A percentile compares a stretch with the other conserved stretches of the same genome.
Conservation (phyloP, 116 monocot species). For the Dioscorea cayenensis region DNA sequence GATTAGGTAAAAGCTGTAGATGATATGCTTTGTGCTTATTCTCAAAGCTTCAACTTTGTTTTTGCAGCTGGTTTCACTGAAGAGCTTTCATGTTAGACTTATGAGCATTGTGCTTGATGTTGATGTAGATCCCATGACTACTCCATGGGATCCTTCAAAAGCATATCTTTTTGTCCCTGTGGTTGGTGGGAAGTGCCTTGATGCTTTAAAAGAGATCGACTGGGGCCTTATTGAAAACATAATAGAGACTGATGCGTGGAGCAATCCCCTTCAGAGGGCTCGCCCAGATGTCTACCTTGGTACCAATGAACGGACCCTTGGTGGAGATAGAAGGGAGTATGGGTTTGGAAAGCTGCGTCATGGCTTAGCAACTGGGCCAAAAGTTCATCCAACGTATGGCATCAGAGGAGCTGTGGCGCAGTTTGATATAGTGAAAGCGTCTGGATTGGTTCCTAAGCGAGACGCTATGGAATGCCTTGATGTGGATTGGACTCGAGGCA, state of each 20-base stretch:
- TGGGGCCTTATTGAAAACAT: constrained; percentile 64
- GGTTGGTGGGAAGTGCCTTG: constrained; percentile 26
- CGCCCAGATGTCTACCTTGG: constrained; percentile 95
- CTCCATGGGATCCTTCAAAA: constrained; percentile 97
- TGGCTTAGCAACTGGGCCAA: constrained; percentile 63
- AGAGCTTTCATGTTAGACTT: constrained; percentile 92
- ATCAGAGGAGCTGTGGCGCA: constrained; percentile 90
- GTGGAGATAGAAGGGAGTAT: constrained; percentile 96
- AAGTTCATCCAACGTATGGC: constrained; percentile 90
- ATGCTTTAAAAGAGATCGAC: constrained; percentile 66
- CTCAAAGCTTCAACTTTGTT: background rate
- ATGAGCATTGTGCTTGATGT: constrained; percentile 99
- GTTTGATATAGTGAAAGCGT: constrained; percentile 90
- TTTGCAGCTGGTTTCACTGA: constrained; percentile 67
- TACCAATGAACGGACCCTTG: constrained; percentile 87
- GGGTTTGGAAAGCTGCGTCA: constrained; percentile 85
- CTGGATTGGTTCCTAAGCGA: constrained; percentile 68
- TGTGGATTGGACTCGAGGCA: constrained; percentile 29
- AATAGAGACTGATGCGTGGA: constrained; percentile 67
- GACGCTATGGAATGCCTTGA: constrained; percentile 9
- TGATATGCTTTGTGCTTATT: background rate
- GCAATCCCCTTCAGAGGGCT: constrained; percentile 87
- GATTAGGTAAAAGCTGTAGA: background rate
- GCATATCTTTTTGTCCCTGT: constrained; percentile 91
- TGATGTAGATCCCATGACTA: constrained; percentile 88